A percentile compares a stretch with the other conserved stretches of the same genome.
phyloP scores from a whole-genome alignment of 139 green algal species.

The Picochlorum sp. region DNA sequence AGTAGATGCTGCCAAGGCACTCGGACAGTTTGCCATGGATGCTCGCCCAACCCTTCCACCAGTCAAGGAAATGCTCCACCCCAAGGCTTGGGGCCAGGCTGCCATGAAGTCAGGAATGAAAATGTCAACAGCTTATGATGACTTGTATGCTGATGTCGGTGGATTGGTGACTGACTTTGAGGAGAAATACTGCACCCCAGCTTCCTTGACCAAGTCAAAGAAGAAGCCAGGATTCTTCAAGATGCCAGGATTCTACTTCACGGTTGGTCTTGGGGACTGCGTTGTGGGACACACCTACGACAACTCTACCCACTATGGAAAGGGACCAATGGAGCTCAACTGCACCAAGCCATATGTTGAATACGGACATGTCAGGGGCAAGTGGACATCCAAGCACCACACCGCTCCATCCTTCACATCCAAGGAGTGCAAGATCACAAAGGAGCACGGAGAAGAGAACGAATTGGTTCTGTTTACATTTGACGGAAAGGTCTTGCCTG shows the following conservation, averaged over 20 bases:
- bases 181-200: constrained; percentile 1
- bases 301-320: background rate
- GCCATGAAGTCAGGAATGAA: background rate
- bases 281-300: background rate
- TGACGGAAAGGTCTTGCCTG: constrained; percentile 3
- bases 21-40: constrained; percentile 1
- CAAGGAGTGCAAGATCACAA: constrained; percentile 24
- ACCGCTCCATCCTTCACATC: background rate
- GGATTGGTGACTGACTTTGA: background rate
- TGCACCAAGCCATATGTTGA: constrained; percentile 14
- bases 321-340: constrained; percentile 1
- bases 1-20: background rate
- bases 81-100: background rate
- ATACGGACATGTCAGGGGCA: background rate
- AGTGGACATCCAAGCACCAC: constrained; percentile 13
- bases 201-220: background rate
- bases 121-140: background rate
- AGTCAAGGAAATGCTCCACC: background rate
- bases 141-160: background rate
- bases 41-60: background rate
- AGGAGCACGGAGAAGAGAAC: constrained; percentile 11
- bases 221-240: constrained; percentile 14
- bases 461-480: constrained; percentile 27
- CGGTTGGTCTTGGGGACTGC: constrained; percentile 16
- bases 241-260: constrained; percentile 2